Base-by-base conservation (phyloP, 768 basidiomycete genomes). In the Leccinum obscurum region DNA sequence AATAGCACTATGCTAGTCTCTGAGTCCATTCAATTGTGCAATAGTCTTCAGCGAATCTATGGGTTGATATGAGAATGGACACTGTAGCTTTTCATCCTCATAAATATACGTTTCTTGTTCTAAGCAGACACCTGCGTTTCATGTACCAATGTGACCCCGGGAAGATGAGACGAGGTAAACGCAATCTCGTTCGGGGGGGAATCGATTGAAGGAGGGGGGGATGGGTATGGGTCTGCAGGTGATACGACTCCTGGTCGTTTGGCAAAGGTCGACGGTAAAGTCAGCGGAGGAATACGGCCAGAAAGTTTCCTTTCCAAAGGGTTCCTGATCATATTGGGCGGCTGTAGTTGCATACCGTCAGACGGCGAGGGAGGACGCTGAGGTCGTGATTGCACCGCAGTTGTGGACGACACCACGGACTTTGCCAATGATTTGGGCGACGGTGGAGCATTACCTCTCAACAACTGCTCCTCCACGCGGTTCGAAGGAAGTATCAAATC, bases 401-500 rank as follows among this genome's bases (percentile, higher is more conserved):
- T 69, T 13, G 72, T 62, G 34, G 72, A 62, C 24, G 67, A 72
- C 17, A 54, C 9, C 44, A 41, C 26, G 0, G 58, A 53, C 30
- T 55, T 54, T 34, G 32, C 49, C 60, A 48, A 41, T 30, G 52
- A 54, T 10, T 41, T 53, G 14, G 66, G 65, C n/a, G 61, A 59
- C 5, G 66, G 53, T 0, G 75, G 75, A 26, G 78, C 76, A 11
- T 74, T 73, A 26, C 78, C 81, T 10, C 68, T 72, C 74, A 85
- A 74, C 55, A 88, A 69, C 39, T 77, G 74, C 17, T 80, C 77
- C 55, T 93, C 91, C 59, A 73, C 78, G 66, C 84, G 84, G 20
- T 88, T 88, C 24, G 78, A 83, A 0, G 92, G 92, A 26, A 94
- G 77, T 72, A 84, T 79, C 69, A 90, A 70, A 35, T 88, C 86